Base-by-base conservation (phyloP, 768 basidiomycete species). In the Leccinum barrowsii region DNA sequence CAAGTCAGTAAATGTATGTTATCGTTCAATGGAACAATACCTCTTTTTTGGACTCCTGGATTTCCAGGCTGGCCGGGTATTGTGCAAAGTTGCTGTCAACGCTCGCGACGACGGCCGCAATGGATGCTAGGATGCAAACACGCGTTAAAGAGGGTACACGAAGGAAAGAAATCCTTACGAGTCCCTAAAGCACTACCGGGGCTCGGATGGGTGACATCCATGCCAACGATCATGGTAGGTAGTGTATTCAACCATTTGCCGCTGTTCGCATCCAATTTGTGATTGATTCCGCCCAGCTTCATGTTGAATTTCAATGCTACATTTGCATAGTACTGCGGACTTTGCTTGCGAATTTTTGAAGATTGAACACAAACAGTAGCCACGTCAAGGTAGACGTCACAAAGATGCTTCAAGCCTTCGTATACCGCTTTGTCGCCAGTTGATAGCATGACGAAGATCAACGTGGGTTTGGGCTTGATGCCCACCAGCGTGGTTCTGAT, bases 131-230 rank as follows among this genome's bases (percentile, higher is more conserved):
- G 35, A 51, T 32, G 5, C 11, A 52, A 42, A 44, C 10, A 24
- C 21, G 2, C 4, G 19, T 65, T 30, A 58, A 19, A 51, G 13
- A 56, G 4, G n/a, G 26, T 10, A 37, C 17, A 46, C 10, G 11
- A n/a, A 2, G 12, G 30, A 42, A 8, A 44, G 44, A 17, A 40
- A 7, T 44, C 40, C 73, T 57, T 57, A 73, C 71, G 78, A 17
- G 82, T 82, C 13, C 82, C 80, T 28, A 68, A 66, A 61, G 84
- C 78, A 57, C 87, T 89, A 2, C 86, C 86, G 5, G 84, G 85
- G 19, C 90, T 87, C 21, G 90, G 90, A 72, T 93, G 90, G 2
- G 89, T 92, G 22, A 90, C 88, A 52, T 83, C 82, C 75, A 82
- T 81, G 17, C 82, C 82, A 4, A 84, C 79, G 44, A 83, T 58